A percentile compares a stretch with the other conserved stretches of the same genome.
These are phyloP conservation scores for Xanthoconium stramineum DNA, from an alignment of 768 basidiomycete species.

Conservation along the genomic window DNA sequence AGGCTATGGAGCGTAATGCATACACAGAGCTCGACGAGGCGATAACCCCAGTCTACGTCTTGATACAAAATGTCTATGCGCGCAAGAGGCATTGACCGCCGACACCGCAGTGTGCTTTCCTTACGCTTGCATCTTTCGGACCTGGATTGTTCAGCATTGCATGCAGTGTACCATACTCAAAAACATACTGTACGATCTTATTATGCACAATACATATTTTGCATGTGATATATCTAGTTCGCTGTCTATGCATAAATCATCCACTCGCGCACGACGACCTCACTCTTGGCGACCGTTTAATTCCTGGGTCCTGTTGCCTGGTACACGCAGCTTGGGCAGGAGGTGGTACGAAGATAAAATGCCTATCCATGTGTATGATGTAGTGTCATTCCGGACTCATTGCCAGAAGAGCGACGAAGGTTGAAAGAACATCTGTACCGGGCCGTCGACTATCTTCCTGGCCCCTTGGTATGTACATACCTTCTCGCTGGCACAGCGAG, in stretches of 20 bases:
- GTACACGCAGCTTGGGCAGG: background rate
- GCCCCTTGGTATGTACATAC: background rate
- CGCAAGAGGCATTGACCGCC: constrained; percentile 27
- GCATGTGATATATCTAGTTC: background rate
- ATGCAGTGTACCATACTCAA: constrained; percentile 21
- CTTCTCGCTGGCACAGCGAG: no score
- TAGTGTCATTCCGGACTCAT: background rate
- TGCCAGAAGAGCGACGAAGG: background rate
- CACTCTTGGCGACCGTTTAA: no score
- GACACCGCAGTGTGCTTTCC: background rate
- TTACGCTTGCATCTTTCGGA: background rate
- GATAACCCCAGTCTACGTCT: constrained; percentile 46
- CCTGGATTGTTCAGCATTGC: constrained; percentile 13
- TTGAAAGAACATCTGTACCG: background rate
- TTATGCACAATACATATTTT: constrained; percentile 7
- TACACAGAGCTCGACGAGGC: constrained; percentile 50
- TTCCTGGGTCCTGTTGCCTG: background rate
- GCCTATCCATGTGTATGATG: background rate
- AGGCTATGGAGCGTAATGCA: constrained; percentile 51
- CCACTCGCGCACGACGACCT: background rate
- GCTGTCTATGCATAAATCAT: constrained; percentile 1
- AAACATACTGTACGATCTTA: constrained; percentile 18
- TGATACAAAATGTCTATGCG: constrained; percentile 60
- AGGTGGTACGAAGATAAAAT: background rate
- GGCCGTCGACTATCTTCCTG: background rate